Base-by-base conservation (phyloP, 768 basidiomycete genomes). In the Rhizopogon sp. region DNA sequence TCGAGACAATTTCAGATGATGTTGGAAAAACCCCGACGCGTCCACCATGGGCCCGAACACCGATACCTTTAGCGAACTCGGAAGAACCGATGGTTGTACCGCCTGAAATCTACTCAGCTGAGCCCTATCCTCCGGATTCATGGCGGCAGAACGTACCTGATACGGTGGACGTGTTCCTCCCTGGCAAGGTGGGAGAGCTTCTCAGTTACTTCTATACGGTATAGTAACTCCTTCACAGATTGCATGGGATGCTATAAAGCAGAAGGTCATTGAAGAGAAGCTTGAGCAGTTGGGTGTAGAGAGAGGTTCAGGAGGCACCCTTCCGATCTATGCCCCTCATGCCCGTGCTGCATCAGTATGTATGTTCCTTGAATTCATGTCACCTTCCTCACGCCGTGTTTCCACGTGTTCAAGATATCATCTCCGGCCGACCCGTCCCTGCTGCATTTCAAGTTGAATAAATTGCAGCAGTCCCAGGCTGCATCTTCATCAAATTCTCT, bases 371-470 rank as follows among this genome's bases (percentile, higher is more conserved):
- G 45, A 55, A 56, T 45, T 62, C 52, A 58, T 50, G 57, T 59
- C 62, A 66, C 59, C 55, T 41, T 53, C 13, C 43, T 41, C 37
- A 43, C 43, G 46, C 52, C 31, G 35, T 44, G 40, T 31, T 54
- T 52, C 40, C 55, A 22, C 17, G 43, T 53, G 29, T 55, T 39
- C 22, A 63, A 93, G 91, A 89, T 93, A 70, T 93, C 91, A 2
- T 92, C 90, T n/a, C 90, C 91, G 29, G 90, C 90, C 4, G 91
- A 93, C 65, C 90, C 91, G 29, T 87, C 88, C 17, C 70, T 93
- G 22, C 75, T 93, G 17, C 79, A 83, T 60, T 91, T 87, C 72
- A 92, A 90, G 68, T 75, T 93, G 43, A 90, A 90, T 72, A 90
- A 90, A 70, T 75, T 93, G 9, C 90, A 90, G 58, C 85, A 85